Evolutionary conservation across 805 yeast genomes (phyloP).

Genomic region (Pichia nanzhaoensis): DNA sequence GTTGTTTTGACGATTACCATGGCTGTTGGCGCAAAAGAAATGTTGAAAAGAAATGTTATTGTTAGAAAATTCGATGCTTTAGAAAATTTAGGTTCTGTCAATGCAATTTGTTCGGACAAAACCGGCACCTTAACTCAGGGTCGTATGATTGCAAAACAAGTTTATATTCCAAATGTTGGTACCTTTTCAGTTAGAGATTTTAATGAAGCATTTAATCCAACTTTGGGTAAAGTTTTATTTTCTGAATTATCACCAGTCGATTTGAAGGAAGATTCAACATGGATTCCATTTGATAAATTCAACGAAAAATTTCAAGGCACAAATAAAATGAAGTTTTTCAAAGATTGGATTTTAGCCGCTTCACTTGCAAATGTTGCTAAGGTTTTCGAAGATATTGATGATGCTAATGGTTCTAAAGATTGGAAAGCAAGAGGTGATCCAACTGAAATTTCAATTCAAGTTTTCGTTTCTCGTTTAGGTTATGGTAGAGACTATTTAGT

Average conservation of each 20-base stretch:
- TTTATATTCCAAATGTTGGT: conserved; percentile 63
- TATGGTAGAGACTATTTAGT: conserved; percentile 40
- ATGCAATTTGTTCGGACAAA: conserved; percentile 76
- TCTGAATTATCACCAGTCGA: conserved; percentile 31
- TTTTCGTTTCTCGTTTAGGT: conserved; percentile 56
- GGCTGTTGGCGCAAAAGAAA: conserved; percentile 74
- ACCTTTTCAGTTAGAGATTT: conserved; percentile 47
- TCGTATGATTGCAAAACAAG: conserved; percentile 65
- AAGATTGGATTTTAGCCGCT: conserved; percentile 56
- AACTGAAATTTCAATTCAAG: conserved; percentile 83
- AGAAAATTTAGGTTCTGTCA: conserved; percentile 73
- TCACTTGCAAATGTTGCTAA: conserved; percentile 76
- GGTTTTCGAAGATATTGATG: conserved; percentile 43
- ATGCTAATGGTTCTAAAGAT: conserved; percentile 26
- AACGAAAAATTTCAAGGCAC: conserved; percentile 10
- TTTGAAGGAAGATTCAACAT: conserved; percentile 23
- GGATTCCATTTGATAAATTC: conserved; percentile 26
- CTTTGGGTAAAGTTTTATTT: conserved; percentile 41
- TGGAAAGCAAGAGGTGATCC: conserved; percentile 90
- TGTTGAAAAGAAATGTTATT: conserved; percentile 64
- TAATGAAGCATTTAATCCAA: conserved; percentile 59
- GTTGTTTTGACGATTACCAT: conserved; percentile 80
- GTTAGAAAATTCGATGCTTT: conserved; percentile 72
- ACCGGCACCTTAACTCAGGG: conserved; percentile 82
- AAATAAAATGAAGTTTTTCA: conserved; percentile 25